Conservation (phyloP, 73 alveolate genomes). For the Tetrahymena malaccensis region DNA sequence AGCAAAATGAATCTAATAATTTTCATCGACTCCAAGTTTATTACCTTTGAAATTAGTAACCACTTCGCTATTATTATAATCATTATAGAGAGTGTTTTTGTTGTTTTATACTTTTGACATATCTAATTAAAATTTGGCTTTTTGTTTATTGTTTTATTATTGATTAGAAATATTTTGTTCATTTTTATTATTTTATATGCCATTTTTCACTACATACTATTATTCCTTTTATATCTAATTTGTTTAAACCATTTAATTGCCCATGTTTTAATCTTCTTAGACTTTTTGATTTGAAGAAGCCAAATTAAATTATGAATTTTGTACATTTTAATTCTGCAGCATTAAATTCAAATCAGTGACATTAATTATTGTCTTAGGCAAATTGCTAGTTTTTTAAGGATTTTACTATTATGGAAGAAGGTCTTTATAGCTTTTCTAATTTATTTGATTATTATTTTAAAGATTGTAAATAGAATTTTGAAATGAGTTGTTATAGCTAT, state of each 20-base stretch:
- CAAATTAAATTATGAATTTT: neutral
- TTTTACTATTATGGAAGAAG: too few relatives aligned
- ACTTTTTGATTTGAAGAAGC: neutral
- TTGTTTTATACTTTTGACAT: too few relatives aligned
- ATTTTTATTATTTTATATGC: neutral
- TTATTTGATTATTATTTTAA: too few relatives aligned
- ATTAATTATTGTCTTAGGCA: neutral
- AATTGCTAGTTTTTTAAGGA: neutral
- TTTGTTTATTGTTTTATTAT: too few relatives aligned
- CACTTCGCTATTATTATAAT: too few relatives aligned
- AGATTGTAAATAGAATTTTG: neutral
- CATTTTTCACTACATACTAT: neutral
- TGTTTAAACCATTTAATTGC: too few relatives aligned
- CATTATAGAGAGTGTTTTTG: too few relatives aligned
- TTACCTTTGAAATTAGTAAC: too few relatives aligned
- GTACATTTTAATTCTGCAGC: neutral
- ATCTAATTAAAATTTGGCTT: neutral
- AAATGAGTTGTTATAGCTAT: neutral
- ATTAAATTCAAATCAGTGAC: neutral
- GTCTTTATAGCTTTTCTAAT: neutral
- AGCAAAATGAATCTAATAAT: neutral
- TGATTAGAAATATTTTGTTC: neutral
- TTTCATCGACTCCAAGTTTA: too few relatives aligned
- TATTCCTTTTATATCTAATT: too few relatives aligned
- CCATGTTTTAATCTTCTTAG: neutral